Base-by-base conservation (phyloP, 2,329 filamentous ascomycete genomes). In the Leptosphaerulina australis region DNA sequence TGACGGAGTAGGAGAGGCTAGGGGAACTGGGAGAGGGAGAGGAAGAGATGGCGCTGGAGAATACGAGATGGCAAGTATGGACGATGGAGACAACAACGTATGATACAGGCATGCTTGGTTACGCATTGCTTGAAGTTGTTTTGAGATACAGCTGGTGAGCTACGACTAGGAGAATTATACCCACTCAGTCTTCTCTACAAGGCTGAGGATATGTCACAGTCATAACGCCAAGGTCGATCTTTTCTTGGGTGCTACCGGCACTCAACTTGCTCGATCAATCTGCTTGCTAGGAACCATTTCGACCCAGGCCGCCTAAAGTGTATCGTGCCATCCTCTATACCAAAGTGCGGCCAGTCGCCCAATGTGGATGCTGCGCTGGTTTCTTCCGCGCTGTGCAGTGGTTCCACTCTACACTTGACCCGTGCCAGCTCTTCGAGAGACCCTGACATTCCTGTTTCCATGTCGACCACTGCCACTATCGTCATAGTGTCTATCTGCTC, bases 31-130 rank as follows among this genome's bases (percentile, higher is more conserved):
- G 1, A 67, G 74, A 50, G 73, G 74, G 11, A 64, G 68, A 53
- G 76, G 74, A 12, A 68, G 67, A 62, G 77, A 79, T 55, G 77
- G 76, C 2, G 75, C 69, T 14, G 78, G 74, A 3, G 70, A 74
- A 38, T 80, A 80, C 52, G 77, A 79, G 52, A 77, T 79, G 77
- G 75, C 77, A 11, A 66, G 66, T 18, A 75, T 79, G 72, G 59
- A 59, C 41, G 71, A 74, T 31, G 60, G 63, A 28, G 70, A 69
- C 50, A 70, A 69, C 47, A 68, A 60, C 25, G 66, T 72, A 15
- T 72, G 66, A 71, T 50, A 43, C 35, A 15, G 14, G 36, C 2
- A 10, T 30, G 33, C 31, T 40, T 31, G 29, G n/a, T 29, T 43
- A 50, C 63, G 66, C 68, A 70, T 71, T 62, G 56, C 55, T 55